Percentiles rank a stretch among this genome's conserved stretches.
Conservation (phyloP, 1,139 yeast species). For the Hyphopichia buzzinii region DNA sequence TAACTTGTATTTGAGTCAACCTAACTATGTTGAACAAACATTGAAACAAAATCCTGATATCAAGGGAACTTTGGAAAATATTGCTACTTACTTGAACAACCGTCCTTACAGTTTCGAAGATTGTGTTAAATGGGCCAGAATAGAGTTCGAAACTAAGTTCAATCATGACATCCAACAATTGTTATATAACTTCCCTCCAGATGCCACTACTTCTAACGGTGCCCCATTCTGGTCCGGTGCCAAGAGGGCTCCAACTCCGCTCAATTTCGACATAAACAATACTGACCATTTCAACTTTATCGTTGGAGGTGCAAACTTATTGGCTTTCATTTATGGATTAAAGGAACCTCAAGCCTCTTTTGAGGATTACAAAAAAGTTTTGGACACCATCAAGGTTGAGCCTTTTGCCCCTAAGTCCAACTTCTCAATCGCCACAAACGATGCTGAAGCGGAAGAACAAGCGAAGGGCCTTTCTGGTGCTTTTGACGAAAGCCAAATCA, state of each 20-base stretch:
- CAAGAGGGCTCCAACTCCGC: conserved; percentile 90
- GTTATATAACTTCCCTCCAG: conserved; percentile 89
- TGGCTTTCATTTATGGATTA: conserved; percentile 88
- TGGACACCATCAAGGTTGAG: conserved; percentile 43
- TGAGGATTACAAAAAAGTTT: conserved; percentile 46
- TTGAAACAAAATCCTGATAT: conserved; percentile 91
- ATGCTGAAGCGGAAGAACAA: conserved; percentile 83
- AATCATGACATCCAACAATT: conserved; percentile 85
- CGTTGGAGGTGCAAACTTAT: conserved; percentile 82
- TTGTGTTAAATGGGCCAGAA: conserved; percentile 93
- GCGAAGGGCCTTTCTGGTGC: conserved; percentile 47
- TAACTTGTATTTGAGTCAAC: conserved; percentile 84
- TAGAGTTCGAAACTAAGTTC: conserved; percentile 81
- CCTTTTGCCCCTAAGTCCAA: conserved; percentile 72
- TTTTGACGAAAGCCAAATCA: conserved; percentile 57
- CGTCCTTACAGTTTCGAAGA: conserved; percentile 92
- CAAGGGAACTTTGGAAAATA: conserved; percentile 78
- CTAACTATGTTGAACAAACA: conserved; percentile 87
- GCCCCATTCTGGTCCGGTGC: conserved; percentile 98
- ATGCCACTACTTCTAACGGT: conserved; percentile 86
- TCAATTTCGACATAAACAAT: conserved; percentile 71
- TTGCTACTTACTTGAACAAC: conserved; percentile 66
- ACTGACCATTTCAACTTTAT: conserved; percentile 79
- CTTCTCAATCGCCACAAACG: conserved; percentile 81
- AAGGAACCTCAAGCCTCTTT: conserved; percentile 47